These are phyloP conservation scores for Corymbia calophylla DNA, from an alignment of 441 rosid species.

Conservation along the genomic window DNA sequence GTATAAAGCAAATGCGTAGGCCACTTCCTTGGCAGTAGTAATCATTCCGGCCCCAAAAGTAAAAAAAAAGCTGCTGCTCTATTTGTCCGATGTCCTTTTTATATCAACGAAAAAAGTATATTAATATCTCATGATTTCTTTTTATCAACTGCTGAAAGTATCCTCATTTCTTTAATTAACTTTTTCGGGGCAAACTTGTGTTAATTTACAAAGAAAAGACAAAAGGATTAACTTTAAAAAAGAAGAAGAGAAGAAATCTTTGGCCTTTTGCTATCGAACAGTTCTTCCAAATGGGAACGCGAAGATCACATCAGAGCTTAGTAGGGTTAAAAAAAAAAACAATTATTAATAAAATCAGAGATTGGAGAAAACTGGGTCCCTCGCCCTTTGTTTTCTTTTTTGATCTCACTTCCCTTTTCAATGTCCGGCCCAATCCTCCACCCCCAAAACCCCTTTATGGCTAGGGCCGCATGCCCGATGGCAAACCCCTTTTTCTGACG, in stretches of 20 bases:
- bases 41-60: too few species aligned
- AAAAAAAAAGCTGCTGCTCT: background rate
- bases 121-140: too few species aligned
- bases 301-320: background rate
- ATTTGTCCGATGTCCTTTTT: too few species aligned
- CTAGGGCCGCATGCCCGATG: background rate
- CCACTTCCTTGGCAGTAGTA: background rate
- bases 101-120: too few species aligned
- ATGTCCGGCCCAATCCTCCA: background rate
- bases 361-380: too few species aligned
- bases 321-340: too few species aligned
- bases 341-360: too few species aligned
- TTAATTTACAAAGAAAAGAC: background rate
- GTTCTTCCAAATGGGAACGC: background rate
- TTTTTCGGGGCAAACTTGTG: background rate
- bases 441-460: background rate
- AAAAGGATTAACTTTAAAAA: background rate
- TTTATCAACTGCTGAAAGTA: too few species aligned
- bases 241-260: too few species aligned
- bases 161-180: accelerated
- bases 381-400: background rate
- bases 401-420: background rate
- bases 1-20: background rate
- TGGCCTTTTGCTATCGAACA: background rate
- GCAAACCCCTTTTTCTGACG: background rate